Evolutionary conservation across 176 grass and related monocot species (phyloP), one percentile per base, ranked within the genome.

Genomic region (Aegilops bicornis): DNA sequence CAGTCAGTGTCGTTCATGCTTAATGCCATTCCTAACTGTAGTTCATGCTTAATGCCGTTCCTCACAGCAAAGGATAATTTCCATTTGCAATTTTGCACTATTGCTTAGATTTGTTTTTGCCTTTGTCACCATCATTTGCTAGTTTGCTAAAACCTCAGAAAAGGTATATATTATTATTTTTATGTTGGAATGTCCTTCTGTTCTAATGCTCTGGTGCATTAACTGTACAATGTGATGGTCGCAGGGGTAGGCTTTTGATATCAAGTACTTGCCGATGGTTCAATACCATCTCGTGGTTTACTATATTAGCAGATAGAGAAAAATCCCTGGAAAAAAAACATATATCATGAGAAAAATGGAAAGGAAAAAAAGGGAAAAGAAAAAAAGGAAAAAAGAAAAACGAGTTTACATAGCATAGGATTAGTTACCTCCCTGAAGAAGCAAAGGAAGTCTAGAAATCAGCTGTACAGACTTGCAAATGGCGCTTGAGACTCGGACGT

Each of bases 161-260:
- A 25, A 62, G 30, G 20, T 58, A 7, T 58, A 7, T 65, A 36
- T 10, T 10, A 70, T 17, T 24, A 33, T 56, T 5, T 70, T 58
- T 83, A 19, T 77, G 15, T 29, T 70, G 54, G 10, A 61, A 79
- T 83, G 25, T 11, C 27, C 43, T 42, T 76, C 33, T 73, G 24
- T 86, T 83, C 30, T 76, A 17, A 79, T 89, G 29, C n/a, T 78
- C 63, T 86, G 19, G 61, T 86, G 10, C 76, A 83, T 90, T 90
- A 60, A 93, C 60, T 88, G 58, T 61, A 87, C 83, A 79, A 85
- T 84, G 76, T 90, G 56, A 86, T 93, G 82, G 82, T 88, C 91
- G 88, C 92, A 93, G 92, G 90, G 62, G 79, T 87, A 93, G 88
- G 68, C 52, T 82, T 90, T 88, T 67, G 69, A 70, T 86, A 80